phyloP scores from a whole-genome alignment of 1,139 yeast genomes.

The Yamadazyma siamensis region DNA sequence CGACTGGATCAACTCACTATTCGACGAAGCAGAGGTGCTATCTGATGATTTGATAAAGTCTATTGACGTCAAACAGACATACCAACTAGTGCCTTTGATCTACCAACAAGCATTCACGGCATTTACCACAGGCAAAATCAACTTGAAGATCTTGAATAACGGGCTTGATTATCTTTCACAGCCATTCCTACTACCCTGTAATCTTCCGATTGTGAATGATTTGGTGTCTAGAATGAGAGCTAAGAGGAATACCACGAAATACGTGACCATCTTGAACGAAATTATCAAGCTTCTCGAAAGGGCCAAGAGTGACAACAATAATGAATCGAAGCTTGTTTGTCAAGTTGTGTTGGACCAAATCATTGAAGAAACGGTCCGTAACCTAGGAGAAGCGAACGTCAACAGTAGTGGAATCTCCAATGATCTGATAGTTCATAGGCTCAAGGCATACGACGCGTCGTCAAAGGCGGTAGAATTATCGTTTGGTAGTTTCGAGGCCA shows the following conservation, averaged over 20 bases:
- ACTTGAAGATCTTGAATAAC: slow-evolving; percentile 28
- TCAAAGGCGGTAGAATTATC: background rate
- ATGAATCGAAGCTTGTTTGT: slow-evolving; percentile 13
- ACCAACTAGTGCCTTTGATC: slow-evolving; percentile 66
- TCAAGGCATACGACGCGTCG: slow-evolving; percentile 1
- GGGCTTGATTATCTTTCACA: slow-evolving; percentile 47
- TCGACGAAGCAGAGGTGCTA: slow-evolving; percentile 78
- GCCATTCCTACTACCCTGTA: slow-evolving; percentile 38
- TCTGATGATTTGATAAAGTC: slow-evolving; percentile 76
- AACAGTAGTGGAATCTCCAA: slow-evolving; percentile 2
- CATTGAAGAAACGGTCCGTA: background rate
- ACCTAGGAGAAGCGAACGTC: slow-evolving; percentile 1
- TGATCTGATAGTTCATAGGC: slow-evolving; percentile 1
- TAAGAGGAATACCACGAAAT: slow-evolving; percentile 10
- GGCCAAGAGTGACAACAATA: slow-evolving; percentile 14
- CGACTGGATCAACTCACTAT: slow-evolving; percentile 79
- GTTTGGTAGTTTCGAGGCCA: slow-evolving; percentile 11
- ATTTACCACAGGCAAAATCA: slow-evolving; percentile 49
- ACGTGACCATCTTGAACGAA: slow-evolving; percentile 12
- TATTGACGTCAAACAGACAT: slow-evolving; percentile 65
- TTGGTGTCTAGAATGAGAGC: slow-evolving; percentile 14
- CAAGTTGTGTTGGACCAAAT: slow-evolving; percentile 9
- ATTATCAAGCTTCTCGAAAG: slow-evolving; percentile 19
- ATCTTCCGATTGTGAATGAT: slow-evolving; percentile 36
- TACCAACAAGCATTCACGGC: slow-evolving; percentile 73